phyloP scores from a whole-genome alignment of 176 grass and related monocot species.

The Luzula sylvatica region DNA sequence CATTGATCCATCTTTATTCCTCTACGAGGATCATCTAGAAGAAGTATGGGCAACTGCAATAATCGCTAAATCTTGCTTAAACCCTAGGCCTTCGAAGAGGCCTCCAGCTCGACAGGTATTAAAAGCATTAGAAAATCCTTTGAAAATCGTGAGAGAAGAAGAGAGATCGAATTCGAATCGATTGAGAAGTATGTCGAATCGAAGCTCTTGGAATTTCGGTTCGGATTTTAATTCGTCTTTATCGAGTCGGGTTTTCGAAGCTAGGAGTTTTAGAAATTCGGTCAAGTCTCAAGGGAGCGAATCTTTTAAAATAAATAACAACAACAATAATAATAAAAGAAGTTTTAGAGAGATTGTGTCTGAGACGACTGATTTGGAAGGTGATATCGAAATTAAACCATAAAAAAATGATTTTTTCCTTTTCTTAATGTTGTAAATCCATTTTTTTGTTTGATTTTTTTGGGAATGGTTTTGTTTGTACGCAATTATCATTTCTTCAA shows the following conservation, averaged over 20 bases:
- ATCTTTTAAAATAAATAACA: too few species aligned
- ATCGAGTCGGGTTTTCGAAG: conserved; percentile 9
- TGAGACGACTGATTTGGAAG: conserved; percentile 31
- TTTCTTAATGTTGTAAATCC: conserved; percentile 22
- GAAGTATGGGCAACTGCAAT: conserved; percentile 88
- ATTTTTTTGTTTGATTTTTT: conserved; percentile 18
- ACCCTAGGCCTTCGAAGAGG: conserved; percentile 50
- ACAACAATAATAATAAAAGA: conserved; percentile 46
- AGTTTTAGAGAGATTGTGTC: conserved; percentile 40
- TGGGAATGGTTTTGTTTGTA: conserved; percentile 12
- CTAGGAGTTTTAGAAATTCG: conserved; percentile 23
- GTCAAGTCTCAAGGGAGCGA: conserved; percentile 31
- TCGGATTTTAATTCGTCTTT: conserved; percentile 26
- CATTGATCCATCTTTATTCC: conserved; percentile 50
- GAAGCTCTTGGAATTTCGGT: conserved; percentile 30
- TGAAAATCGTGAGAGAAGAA: conserved; percentile 68
- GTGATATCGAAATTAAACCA: conserved; percentile 21
- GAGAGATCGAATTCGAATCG: conserved; percentile 25
- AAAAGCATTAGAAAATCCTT: conserved; percentile 68
- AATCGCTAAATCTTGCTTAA: conserved; percentile 70
- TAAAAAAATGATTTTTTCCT: conserved; percentile 3
- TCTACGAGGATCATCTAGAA: conserved; percentile 83
- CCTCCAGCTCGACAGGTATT: conserved; percentile 59
- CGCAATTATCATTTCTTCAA: conserved; percentile 9
- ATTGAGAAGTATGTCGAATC: conserved; percentile 37